Evolutionary conservation across 257 asterid genomes (phyloP), one percentile per base, ranked within the genome.

Genomic region (Datura wrightii): DNA sequence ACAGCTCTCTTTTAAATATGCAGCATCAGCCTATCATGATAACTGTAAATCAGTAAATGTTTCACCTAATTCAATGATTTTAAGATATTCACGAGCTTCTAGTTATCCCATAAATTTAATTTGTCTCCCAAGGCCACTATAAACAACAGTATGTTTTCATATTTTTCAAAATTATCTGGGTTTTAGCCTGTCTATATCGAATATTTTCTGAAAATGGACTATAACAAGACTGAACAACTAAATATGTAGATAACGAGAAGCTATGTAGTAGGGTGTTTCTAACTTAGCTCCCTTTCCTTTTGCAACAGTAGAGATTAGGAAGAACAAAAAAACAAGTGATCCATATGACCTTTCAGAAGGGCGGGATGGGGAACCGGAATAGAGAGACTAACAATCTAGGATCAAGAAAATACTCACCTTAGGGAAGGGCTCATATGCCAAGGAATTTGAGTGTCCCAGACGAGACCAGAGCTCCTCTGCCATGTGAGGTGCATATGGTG

Each of bases 401-500:
- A 56, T 56, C 11, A 37, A 54, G 10, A 36, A 66, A 66, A 52
- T 15, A 72, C 8, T 90, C 81, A 93, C 98, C 95, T 92, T 90
- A 52, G 99, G 99, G 83, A 92, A 96, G 86, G 97, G 92, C 87
- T 92, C 94, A 48, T 94, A 92, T 1, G 97, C 97, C 82, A 96
- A 89, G 54, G 99, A 93, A 56, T 52, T 87, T 8, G 91, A 79
- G 90, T 94, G 96, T 44, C 98, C 98, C 10, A 96, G 89, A 79
- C 97, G 97, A 85, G 90, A 87, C 99, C 99, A 96, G 37, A 96
- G 93, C 93, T 97, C 98, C 92, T 97, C 99, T 3, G 98, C 92
- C 94, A 94, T 91, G 92, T 97, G 99, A 76, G 99, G 99, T 78
- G 99, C 98, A 82, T 97, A 97, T 10, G 99, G 99, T 31, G 99